A percentile compares a stretch with the other conserved stretches of the same genome.
These are phyloP conservation scores for Purpureocillium lavendulum DNA, from an alignment of 2,329 filamentous ascomycete genomes.

Conservation along the genomic window DNA sequence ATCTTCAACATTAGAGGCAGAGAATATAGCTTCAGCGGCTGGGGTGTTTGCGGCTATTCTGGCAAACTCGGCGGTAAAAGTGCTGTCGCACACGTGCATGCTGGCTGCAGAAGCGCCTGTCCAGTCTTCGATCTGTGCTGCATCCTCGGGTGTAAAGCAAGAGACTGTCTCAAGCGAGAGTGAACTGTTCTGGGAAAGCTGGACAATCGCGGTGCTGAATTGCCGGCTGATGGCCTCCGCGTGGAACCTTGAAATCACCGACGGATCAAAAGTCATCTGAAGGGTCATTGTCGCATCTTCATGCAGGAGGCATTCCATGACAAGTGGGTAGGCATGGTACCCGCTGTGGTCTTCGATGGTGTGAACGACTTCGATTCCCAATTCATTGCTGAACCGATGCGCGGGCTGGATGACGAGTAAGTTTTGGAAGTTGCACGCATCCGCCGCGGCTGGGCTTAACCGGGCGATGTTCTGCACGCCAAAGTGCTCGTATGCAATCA, in stretches of 20 bases:
- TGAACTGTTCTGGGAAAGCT: neutral
- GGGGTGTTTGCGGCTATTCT: neutral
- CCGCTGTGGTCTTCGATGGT: constrained; percentile 1
- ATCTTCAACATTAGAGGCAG: neutral
- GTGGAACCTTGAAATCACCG: neutral
- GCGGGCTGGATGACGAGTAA: constrained; percentile 5
- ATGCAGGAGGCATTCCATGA: constrained; percentile 3
- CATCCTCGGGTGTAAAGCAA: neutral
- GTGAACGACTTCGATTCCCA: constrained; percentile 1
- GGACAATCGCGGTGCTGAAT: neutral
- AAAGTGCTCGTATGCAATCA: constrained; percentile 5
- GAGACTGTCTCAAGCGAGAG: neutral
- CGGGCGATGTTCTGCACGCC: constrained; percentile 5
- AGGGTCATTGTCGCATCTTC: constrained; percentile 1
- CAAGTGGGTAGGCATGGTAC: constrained; percentile 2
- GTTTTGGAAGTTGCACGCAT: constrained; percentile 4
- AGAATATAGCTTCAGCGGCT: neutral
- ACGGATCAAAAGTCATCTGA: neutral
- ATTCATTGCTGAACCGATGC: neutral
- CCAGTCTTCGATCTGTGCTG: neutral
- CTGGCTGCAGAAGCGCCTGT: neutral
- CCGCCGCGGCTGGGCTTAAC: neutral
- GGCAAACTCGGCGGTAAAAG: neutral
- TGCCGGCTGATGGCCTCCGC: neutral
- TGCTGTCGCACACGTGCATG: no score